phyloP scores from a whole-genome alignment of 1,139 yeast genomes.

The Sugiyamaella sp. region DNA sequence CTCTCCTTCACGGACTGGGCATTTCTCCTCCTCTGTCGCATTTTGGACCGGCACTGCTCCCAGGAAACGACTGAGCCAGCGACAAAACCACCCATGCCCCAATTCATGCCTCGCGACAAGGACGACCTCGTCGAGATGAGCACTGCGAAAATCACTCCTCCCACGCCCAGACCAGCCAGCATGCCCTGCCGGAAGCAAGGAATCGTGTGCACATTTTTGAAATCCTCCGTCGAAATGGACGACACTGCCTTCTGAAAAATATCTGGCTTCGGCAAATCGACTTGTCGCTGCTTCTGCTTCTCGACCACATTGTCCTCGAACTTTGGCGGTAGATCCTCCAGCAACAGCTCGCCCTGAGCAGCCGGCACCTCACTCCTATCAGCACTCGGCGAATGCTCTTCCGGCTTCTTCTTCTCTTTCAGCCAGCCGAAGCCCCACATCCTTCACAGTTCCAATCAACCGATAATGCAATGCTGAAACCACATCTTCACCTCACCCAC shows the following conservation, averaged over 20 bases:
- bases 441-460: background rate
- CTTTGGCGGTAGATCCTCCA: constrained; percentile 43
- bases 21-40: constrained; percentile 64
- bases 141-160: constrained; percentile 76
- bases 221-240: constrained; percentile 50
- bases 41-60: constrained; percentile 84
- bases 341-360: constrained; percentile 16
- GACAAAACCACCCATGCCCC: constrained; percentile 82
- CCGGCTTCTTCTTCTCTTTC: background rate
- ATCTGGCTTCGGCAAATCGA: constrained; percentile 23
- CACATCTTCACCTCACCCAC: too few species aligned
- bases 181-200: constrained; percentile 94
- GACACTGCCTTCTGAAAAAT: constrained; percentile 32
- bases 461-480: background rate
- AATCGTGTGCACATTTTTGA: constrained; percentile 61
- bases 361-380: background rate
- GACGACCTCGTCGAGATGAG: constrained; percentile 64
- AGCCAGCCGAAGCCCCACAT: constrained; percentile 23
- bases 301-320: constrained; percentile 37
- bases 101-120: constrained; percentile 64
- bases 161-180: constrained; percentile 81
- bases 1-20: constrained; percentile 44
- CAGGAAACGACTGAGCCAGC: constrained; percentile 84
- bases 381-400: background rate
- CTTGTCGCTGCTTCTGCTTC: constrained; percentile 17